These are phyloP conservation scores for Botryotinia convoluta DNA, from an alignment of 2,329 filamentous ascomycete species.

Conservation along the genomic window DNA sequence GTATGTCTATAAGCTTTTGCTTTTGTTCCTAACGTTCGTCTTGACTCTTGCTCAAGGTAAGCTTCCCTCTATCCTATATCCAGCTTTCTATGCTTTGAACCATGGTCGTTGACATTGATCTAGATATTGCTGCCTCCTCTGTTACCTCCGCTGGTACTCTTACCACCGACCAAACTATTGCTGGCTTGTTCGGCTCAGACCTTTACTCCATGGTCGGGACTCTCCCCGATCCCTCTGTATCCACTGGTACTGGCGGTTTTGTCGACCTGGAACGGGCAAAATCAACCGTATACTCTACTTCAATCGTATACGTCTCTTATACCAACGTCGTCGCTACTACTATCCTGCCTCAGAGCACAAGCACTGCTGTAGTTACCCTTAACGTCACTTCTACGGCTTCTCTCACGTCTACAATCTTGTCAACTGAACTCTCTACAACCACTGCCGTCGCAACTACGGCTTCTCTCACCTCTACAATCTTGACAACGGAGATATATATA, in stretches of 20 bases:
- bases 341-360: neutral
- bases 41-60: neutral
- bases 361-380: neutral
- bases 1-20: neutral
- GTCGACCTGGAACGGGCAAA: neutral
- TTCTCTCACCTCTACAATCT: neutral
- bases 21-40: neutral
- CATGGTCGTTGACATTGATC: neutral
- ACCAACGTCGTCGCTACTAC: neutral
- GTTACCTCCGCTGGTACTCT: neutral
- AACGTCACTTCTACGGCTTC: neutral
- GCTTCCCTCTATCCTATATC: neutral
- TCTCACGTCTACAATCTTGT: neutral
- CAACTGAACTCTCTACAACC: neutral
- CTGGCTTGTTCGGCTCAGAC: neutral
- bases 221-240: neutral
- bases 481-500: neutral
- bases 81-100: neutral
- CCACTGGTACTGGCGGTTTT: neutral
- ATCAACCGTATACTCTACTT: conserved; percentile 1
- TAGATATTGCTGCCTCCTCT: neutral
- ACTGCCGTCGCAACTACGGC: neutral
- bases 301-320: neutral
- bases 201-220: neutral
- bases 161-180: neutral